Conservation (phyloP, 2,329 filamentous ascomycete species). For the Pezicula radicicola region DNA sequence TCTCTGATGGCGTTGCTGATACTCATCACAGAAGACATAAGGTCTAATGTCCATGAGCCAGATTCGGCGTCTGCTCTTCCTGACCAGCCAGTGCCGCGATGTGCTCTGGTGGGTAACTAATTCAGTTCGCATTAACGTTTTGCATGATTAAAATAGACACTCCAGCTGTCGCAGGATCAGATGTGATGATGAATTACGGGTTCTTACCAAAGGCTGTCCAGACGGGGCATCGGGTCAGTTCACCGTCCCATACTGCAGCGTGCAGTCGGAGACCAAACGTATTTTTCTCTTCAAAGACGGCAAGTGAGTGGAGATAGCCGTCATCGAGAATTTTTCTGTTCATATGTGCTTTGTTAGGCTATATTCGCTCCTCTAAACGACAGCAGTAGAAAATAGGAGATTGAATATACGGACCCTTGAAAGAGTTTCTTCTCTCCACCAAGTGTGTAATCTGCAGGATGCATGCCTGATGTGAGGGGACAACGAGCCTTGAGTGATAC, state of each 20-base stretch:
- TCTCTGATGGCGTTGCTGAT: slow-evolving; percentile 50
- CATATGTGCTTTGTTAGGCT: background rate
- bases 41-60: slow-evolving; percentile 52
- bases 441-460: slow-evolving; percentile 44
- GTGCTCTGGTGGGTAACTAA: slow-evolving; percentile 50
- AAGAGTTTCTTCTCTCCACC: slow-evolving; percentile 49
- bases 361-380: background rate
- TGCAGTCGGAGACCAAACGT: slow-evolving; percentile 51
- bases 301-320: slow-evolving; percentile 48
- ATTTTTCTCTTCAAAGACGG: slow-evolving; percentile 48
- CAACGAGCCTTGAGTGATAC: slow-evolving; percentile 53
- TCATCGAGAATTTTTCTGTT: slow-evolving; percentile 55
- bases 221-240: slow-evolving; percentile 51
- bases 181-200: background rate
- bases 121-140: too few species aligned
- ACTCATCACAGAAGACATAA: slow-evolving; percentile 57
- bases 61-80: slow-evolving; percentile 43
- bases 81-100: slow-evolving; percentile 48
- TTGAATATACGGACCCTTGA: slow-evolving; percentile 46
- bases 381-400: too few species aligned
- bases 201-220: slow-evolving; percentile 61
- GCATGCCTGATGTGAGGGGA: slow-evolving; percentile 39
- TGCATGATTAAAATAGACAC: background rate
- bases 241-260: slow-evolving; percentile 52
- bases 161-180: background rate